phyloP scores from a whole-genome alignment of 140 eudicot species.

The Stevia rebaudiana region DNA sequence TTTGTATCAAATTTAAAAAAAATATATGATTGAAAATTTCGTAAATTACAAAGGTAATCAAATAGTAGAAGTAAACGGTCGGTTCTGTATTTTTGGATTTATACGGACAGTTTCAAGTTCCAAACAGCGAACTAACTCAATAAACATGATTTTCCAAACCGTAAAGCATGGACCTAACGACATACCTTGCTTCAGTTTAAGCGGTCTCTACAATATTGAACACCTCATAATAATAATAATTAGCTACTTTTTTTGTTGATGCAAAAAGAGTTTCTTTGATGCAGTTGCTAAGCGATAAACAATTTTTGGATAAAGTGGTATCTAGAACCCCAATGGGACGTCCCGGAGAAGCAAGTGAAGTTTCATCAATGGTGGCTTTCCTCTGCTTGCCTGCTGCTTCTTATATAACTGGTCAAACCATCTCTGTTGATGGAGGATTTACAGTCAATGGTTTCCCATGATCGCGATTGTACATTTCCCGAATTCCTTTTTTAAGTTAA shows the following conservation, averaged over 20 bases:
- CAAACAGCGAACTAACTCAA: not conserved
- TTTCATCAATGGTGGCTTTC: conserved; percentile 39
- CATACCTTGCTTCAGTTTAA: no score
- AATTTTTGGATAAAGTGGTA: conserved; percentile 29
- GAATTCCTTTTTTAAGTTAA: not conserved
- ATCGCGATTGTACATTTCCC: not conserved
- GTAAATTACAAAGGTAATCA: not conserved
- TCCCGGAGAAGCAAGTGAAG: conserved; percentile 39
- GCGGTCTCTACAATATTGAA: no score
- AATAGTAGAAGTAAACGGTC: not conserved
- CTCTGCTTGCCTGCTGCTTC: conserved; percentile 43
- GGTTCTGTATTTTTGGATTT: no score
- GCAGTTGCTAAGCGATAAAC: conserved; percentile 28
- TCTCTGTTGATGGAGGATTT: conserved; percentile 40
- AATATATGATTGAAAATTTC: not conserved
- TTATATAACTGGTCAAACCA: conserved; percentile 37
- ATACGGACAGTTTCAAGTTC: not conserved
- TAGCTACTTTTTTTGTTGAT: not conserved
- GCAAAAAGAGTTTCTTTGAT: not conserved
- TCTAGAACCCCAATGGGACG: conserved; percentile 39
- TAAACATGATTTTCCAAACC: no score
- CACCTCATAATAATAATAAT: no score
- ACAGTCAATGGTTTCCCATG: conserved; percentile 34
- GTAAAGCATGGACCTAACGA: no score
- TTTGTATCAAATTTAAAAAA: not conserved